These are phyloP conservation scores for Hemileccinum rubropunctum DNA, from an alignment of 768 basidiomycete species.

Conservation along the genomic window DNA sequence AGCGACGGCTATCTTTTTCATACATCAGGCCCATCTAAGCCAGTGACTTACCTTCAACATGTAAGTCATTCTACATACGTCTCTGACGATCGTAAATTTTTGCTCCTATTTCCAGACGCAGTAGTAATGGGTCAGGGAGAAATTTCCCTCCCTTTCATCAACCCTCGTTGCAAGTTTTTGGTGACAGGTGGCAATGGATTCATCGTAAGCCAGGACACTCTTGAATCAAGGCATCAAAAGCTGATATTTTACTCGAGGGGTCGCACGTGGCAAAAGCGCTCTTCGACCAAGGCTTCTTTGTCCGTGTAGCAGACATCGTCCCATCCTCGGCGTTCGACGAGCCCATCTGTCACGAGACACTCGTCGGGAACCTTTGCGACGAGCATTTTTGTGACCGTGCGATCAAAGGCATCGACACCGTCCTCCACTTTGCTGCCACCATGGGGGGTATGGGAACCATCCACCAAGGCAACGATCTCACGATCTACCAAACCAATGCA, in stretches of 20 bases:
- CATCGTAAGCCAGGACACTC: constrained; percentile 37
- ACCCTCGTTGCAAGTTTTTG: constrained; percentile 26
- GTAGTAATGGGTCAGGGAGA: constrained; percentile 1
- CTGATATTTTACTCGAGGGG: constrained; percentile 36
- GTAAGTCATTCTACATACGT: not conserved
- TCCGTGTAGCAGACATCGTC: constrained; percentile 45
- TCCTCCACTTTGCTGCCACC: constrained; percentile 58
- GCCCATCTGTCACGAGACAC: constrained; percentile 33
- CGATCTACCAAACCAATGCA: constrained; percentile 50
- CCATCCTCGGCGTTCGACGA: constrained; percentile 22
- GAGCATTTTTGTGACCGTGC: constrained; percentile 35
- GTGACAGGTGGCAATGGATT: constrained; percentile 55
- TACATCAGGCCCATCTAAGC: not conserved
- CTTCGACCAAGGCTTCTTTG: constrained; percentile 24
- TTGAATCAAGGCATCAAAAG: not conserved
- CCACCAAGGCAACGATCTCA: constrained; percentile 46
- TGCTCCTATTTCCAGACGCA: not conserved
- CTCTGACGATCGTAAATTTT: too few relatives aligned
- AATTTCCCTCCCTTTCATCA: not conserved
- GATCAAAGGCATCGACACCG: constrained; percentile 39
- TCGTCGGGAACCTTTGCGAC: constrained; percentile 48
- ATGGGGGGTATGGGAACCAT: constrained; percentile 70
- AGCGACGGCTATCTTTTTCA: not conserved
- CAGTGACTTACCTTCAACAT: not conserved
- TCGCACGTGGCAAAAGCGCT: constrained; percentile 48